phyloP scores from a whole-genome alignment of 169 alveolate species.

The Plasmodium coatneyi region DNA sequence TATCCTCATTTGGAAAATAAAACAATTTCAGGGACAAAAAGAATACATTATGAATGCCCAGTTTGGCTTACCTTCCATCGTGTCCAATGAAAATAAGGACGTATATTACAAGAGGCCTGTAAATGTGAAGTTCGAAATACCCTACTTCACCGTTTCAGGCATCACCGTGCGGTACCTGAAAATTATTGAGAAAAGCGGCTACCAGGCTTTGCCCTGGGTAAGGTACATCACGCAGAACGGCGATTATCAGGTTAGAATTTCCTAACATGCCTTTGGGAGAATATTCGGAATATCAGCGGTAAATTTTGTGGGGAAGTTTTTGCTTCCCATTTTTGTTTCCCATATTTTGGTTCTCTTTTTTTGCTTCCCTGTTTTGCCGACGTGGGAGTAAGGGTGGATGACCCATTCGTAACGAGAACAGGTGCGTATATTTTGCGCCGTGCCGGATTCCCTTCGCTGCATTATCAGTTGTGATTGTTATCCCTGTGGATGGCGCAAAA shows the following conservation, averaged over 20 bases:
- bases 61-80: slow-evolving; percentile 97
- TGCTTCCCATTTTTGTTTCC: neutral
- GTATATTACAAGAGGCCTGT: slow-evolving; percentile 95
- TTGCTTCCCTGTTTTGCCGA: neutral
- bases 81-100: slow-evolving; percentile 91
- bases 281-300: neutral
- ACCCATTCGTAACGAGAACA: neutral
- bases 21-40: slow-evolving; percentile 98
- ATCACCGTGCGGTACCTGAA: slow-evolving; percentile 97
- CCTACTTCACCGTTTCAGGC: slow-evolving; percentile 99
- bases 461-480: neutral
- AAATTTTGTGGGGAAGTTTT: neutral
- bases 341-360: neutral
- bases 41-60: slow-evolving; percentile 97
- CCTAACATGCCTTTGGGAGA: slow-evolving; percentile 65
- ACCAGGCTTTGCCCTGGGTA: slow-evolving; percentile 99
- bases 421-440: neutral
- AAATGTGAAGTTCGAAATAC: slow-evolving; percentile 98
- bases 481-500: neutral
- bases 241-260: slow-evolving; percentile 98
- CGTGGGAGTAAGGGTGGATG: neutral
- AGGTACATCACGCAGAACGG: slow-evolving; percentile 99
- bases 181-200: slow-evolving; percentile 97
- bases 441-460: neutral
- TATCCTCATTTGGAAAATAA: slow-evolving; percentile 95